Conservation (phyloP, 2,329 filamentous ascomycete species). For the Aspergillus tanneri region DNA sequence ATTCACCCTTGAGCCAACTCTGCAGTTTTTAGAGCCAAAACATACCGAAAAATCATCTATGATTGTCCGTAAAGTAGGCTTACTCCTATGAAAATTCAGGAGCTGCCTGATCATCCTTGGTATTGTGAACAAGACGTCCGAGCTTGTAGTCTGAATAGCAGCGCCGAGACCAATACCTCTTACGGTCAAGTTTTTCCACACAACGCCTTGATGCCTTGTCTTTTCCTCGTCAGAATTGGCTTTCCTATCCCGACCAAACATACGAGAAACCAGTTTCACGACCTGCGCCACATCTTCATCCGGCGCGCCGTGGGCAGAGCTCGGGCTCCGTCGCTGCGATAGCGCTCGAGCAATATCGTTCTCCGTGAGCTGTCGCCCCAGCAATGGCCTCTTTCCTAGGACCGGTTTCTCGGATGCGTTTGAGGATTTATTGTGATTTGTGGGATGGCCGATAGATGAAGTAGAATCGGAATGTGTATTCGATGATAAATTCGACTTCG, state of each 20-base stretch:
- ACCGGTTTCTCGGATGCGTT: background rate
- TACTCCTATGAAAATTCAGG: constrained; percentile 33
- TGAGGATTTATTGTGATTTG: background rate
- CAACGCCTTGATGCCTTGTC: constrained; percentile 66
- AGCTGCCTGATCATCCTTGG: constrained; percentile 50
- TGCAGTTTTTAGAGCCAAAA: background rate
- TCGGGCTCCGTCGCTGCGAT: constrained; percentile 27
- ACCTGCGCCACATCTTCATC: constrained; percentile 34
- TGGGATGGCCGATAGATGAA: background rate
- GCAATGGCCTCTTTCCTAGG: background rate
- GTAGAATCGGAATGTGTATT: background rate
- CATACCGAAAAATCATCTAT: constrained; percentile 59
- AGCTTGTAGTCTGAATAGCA: constrained; percentile 57
- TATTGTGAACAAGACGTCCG: constrained; percentile 55
- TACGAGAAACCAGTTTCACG: constrained; percentile 61
- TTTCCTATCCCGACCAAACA: constrained; percentile 67
- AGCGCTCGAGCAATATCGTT: constrained; percentile 21
- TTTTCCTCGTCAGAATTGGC: constrained; percentile 68
- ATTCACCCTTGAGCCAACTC: background rate
- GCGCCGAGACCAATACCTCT: constrained; percentile 68
- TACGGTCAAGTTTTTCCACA: constrained; percentile 69
- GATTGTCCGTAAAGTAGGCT: constrained; percentile 60
- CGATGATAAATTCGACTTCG: background rate
- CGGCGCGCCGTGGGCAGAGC: constrained; percentile 21
- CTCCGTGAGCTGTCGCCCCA: constrained; percentile 14